These are phyloP conservation scores for Borovskyia barvae DNA, from an alignment of 208 protist genomes.

Conservation along the genomic window DNA sequence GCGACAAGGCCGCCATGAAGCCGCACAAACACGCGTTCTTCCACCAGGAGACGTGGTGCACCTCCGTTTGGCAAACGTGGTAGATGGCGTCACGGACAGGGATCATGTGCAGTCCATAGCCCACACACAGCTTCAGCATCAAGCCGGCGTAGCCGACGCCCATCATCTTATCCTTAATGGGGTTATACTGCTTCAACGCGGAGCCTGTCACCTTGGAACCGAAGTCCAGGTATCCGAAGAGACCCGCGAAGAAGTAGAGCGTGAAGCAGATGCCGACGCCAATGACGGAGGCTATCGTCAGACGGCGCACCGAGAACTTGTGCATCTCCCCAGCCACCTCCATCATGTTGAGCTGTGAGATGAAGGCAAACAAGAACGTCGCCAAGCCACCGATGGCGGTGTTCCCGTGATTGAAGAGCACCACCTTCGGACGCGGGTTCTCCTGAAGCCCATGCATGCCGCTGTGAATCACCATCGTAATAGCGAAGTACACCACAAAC, in stretches of 20 bases:
- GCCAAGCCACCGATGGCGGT: slow-evolving; percentile 32
- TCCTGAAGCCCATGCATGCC: slow-evolving; percentile 38
- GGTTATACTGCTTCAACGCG: slow-evolving; percentile 60
- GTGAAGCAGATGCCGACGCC: slow-evolving; percentile 53
- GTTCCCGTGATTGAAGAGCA: slow-evolving; percentile 45
- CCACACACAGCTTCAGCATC: slow-evolving; percentile 62
- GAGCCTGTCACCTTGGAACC: slow-evolving; percentile 34
- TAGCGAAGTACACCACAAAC: slow-evolving; percentile 58
- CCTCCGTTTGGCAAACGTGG: slow-evolving; percentile 37
- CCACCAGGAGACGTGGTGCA: slow-evolving; percentile 46
- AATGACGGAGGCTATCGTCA: slow-evolving; percentile 35
- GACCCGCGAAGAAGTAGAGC: slow-evolving; percentile 50
- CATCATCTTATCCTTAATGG: slow-evolving; percentile 49
- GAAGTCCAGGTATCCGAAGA: slow-evolving; percentile 81
- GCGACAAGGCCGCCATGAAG: slow-evolving; percentile 34
- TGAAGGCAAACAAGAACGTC: slow-evolving; percentile 64
- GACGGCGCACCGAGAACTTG: slow-evolving; percentile 39
- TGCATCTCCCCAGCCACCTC: slow-evolving; percentile 66
- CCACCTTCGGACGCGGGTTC: slow-evolving; percentile 18
- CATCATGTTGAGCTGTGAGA: slow-evolving; percentile 56
- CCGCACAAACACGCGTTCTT: slow-evolving; percentile 45
- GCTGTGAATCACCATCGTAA: slow-evolving; percentile 54
- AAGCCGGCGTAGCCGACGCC: slow-evolving; percentile 52
- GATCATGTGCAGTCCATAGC: slow-evolving; percentile 62
- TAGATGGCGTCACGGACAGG: slow-evolving; percentile 65